Base-by-base conservation (phyloP, 163 green algal species). In the Scenedesmus sp. region DNA sequence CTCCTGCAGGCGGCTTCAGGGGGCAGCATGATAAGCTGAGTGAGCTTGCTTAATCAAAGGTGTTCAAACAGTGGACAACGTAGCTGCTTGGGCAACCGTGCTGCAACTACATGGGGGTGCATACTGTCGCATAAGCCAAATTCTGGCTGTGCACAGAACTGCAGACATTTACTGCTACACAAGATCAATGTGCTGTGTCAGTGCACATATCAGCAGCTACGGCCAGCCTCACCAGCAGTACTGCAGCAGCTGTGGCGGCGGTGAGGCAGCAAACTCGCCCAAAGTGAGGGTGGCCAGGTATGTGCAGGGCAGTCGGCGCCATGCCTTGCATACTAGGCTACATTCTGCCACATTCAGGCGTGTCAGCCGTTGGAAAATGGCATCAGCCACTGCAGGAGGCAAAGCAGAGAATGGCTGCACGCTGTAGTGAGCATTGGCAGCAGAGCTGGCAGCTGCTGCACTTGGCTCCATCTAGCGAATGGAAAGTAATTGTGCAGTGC, bases 311-410 rank as follows among this genome's bases (percentile, higher is more conserved):
- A 91, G 26, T 10, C 66, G 26, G 5, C 20, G 23, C 87, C 87
- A 91, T 3, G 87, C 74, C 26, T 62, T 86, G 76, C 74, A 91
- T 5, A 91, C 76, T 10, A 86, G 15, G 59, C 87, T 91, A 34
- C 74, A 86, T 9, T 76, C 13, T 55, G 60, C 79, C 12, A 77
- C 20, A 15, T 23, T 66, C 3, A 66, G 23, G 4, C 57, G 57
- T 54, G 6, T 86, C 5, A 91, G 73, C 26, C 54, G 57, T 0
- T 52, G 5, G 46, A 87, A 86, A 26, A 91, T 81, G 1, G 3
- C 23, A 52, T 87, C 87, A n/a, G 81, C 73, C 18, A 86, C 66
- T 59, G 87, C 46, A 3, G 70, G 7, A n/a, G 87, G 73, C 57
- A 91, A 57, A 1, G 13, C 7, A 13, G n/a, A 20, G 12, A 91